A percentile compares a stretch with the other conserved stretches of the same genome.
Conservation (phyloP, 106 monocot genomes). For the Hemerocallis citrina region DNA sequence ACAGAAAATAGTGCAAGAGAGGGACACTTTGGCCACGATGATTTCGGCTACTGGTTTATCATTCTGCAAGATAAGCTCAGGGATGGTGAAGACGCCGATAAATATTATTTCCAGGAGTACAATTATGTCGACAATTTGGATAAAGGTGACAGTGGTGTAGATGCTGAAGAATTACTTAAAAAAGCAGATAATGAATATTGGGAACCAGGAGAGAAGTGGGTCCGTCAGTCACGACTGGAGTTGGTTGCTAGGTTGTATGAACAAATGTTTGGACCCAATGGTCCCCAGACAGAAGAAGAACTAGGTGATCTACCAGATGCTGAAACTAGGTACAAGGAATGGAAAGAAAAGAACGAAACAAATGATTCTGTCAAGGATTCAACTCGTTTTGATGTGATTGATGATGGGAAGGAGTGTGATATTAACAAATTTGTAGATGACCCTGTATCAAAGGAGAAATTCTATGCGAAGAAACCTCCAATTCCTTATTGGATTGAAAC, state of each 20-base stretch:
- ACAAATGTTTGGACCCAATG: conserved; percentile 94
- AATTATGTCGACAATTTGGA: conserved; percentile 93
- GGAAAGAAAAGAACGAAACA: conserved; percentile 61
- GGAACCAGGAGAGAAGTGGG: conserved; percentile 79
- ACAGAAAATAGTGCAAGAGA: conserved; percentile 88
- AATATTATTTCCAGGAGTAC: conserved; percentile 94
- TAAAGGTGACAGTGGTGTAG: conserved; percentile 71
- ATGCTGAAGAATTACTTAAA: conserved; percentile 67
- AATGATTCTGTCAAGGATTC: conserved; percentile 19
- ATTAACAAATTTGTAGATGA: conserved; percentile 54
- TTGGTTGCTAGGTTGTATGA: conserved; percentile 78
- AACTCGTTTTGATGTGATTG: conserved; percentile 71
- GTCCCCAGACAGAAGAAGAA: conserved; percentile 88
- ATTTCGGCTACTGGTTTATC: conserved; percentile 98
- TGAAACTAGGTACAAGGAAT: conserved; percentile 69
- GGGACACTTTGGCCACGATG: conserved; percentile 92
- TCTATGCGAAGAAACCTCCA: conserved; percentile 64
- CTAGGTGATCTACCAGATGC: conserved; percentile 85
- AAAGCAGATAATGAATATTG: conserved; percentile 77
- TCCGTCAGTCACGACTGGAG: conserved; percentile 58
- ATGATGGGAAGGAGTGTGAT: conserved; percentile 66
- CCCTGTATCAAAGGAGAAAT: conserved; percentile 72
- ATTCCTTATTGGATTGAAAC: conserved; percentile 91
- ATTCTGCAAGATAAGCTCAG: conserved; percentile 90
- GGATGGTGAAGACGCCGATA: conserved; percentile 73